Evolutionary conservation across 108 stramenopile species (phyloP).

Genomic region (Conticribra weissflogii): DNA sequence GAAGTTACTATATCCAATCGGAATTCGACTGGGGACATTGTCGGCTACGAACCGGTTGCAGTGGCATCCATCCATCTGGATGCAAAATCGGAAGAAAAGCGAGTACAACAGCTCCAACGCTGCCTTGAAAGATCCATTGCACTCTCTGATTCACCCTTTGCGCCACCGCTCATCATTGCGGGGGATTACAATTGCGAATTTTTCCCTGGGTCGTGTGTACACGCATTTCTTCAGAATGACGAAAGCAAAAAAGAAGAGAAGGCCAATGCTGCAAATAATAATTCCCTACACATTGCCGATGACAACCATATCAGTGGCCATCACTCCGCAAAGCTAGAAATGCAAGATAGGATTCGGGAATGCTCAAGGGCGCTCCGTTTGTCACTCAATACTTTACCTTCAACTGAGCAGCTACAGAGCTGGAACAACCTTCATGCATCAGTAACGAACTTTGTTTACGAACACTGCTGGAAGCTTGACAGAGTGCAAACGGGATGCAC

Average conservation of each 20-base stretch:
- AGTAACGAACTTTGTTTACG: constrained; percentile 24
- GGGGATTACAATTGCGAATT: constrained; percentile 62
- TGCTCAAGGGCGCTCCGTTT: constrained; percentile 43
- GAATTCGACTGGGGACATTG: neutral
- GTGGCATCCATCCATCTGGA: constrained; percentile 59
- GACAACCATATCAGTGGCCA: neutral
- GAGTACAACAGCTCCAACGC: constrained; percentile 41
- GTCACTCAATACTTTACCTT: constrained; percentile 12
- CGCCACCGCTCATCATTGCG: constrained; percentile 47
- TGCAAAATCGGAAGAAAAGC: constrained; percentile 49
- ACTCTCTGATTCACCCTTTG: neutral
- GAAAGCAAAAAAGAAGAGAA: neutral
- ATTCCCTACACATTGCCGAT: neutral
- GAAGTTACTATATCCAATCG: neutral
- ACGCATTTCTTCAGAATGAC: constrained; percentile 30
- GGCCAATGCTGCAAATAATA: neutral
- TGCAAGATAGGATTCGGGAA: constrained; percentile 13
- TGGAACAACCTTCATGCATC: constrained; percentile 45
- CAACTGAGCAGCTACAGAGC: constrained; percentile 33
- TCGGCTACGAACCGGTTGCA: constrained; percentile 37
- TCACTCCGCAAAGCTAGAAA: neutral
- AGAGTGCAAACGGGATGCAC: constrained; percentile 47
- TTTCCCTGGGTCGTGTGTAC: constrained; percentile 44
- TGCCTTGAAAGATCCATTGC: constrained; percentile 33
- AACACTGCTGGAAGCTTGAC: constrained; percentile 28